Percentiles rank a stretch among this genome's conserved stretches.
These are phyloP conservation scores for Podaxis sp. DNA, from an alignment of 768 basidiomycete species.

Conservation along the genomic window DNA sequence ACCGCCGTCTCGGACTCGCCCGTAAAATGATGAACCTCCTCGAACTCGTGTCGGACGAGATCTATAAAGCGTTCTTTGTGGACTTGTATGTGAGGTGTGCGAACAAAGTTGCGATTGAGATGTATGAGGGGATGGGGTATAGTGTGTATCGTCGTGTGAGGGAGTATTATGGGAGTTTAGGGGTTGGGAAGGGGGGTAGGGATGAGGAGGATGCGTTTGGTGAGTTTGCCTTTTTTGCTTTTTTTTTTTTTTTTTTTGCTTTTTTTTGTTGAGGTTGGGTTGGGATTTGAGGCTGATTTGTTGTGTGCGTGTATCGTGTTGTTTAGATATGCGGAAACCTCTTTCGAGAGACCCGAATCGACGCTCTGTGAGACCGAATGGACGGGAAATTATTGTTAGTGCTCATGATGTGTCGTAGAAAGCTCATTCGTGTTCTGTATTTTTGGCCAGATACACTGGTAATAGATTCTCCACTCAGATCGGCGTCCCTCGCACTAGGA, in stretches of 20 bases:
- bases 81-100: constrained; percentile 94
- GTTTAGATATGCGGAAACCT: constrained; percentile 66
- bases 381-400: constrained; percentile 67
- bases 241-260: background rate
- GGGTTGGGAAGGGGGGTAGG: constrained; percentile 67
- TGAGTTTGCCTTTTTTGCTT: constrained; percentile 33
- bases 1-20: constrained; percentile 83
- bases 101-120: constrained; percentile 76
- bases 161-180: constrained; percentile 84
- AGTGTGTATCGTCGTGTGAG: constrained; percentile 87
- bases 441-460: background rate
- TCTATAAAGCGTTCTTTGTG: constrained; percentile 84
- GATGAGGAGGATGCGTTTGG: constrained; percentile 92
- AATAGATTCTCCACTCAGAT: background rate
- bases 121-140: constrained; percentile 94
- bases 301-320: background rate
- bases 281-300: background rate
- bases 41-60: constrained; percentile 78
- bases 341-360: constrained; percentile 55
- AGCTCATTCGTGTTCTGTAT: constrained; percentile 4
- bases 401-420: constrained; percentile 51
- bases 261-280: background rate
- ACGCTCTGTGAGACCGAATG: constrained; percentile 67
- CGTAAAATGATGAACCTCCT: constrained; percentile 83
- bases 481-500: background rate